These are phyloP conservation scores for Chrysoporthe puriensis DNA, from an alignment of 2,329 filamentous ascomycete species.

Conservation along the genomic window DNA sequence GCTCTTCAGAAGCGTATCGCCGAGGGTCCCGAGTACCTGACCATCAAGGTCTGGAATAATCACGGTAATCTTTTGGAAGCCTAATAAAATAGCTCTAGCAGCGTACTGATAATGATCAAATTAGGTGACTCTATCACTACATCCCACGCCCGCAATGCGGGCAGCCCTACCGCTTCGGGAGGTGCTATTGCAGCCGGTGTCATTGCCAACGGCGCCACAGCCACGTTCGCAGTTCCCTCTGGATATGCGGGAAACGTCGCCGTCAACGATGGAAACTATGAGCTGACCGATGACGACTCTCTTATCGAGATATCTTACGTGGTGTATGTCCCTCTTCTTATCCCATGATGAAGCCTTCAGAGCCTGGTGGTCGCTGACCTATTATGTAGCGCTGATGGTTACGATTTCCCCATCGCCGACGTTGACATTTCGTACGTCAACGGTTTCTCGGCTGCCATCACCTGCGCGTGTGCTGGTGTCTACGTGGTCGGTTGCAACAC, in stretches of 20 bases:
- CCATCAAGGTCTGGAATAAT: conserved; percentile 15
- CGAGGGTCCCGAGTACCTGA: conserved; percentile 9
- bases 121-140: conserved; percentile 28
- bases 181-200: conserved; percentile 26
- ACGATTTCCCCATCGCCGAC: conserved; percentile 20
- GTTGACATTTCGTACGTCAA: conserved; percentile 34
- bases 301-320: conserved; percentile 30
- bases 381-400: background rate
- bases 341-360: background rate
- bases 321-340: background rate
- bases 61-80: background rate
- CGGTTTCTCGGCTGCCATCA: conserved; percentile 32
- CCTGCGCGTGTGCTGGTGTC: conserved; percentile 27
- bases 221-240: conserved; percentile 30
- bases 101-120: background rate
- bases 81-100: background rate
- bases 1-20: background rate
- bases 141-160: conserved; percentile 25
- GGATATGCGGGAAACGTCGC: conserved; percentile 32
- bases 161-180: conserved; percentile 19
- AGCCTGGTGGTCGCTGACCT: background rate
- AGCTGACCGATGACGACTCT: conserved; percentile 21
- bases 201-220: conserved; percentile 22
- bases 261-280: conserved; percentile 24
- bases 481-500: conserved; percentile 33